Conservation (phyloP, 192 early-diverging fungal genomes). For the Diversispora eburnea region DNA sequence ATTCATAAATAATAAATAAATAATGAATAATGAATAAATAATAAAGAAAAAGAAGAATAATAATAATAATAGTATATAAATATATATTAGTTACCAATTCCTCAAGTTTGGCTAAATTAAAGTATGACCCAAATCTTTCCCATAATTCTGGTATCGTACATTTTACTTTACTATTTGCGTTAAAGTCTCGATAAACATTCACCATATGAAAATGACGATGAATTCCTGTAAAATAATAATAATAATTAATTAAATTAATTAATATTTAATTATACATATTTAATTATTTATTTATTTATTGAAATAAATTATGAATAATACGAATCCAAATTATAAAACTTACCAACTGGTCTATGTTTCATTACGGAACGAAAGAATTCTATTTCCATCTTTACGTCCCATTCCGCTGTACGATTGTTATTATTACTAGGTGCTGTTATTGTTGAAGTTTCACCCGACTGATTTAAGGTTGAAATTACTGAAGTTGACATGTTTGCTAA, state of each 20-base stretch:
- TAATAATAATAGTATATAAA: background rate
- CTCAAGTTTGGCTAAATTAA: slow-evolving; percentile 40
- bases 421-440: no score
- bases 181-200: slow-evolving; percentile 38
- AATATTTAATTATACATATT: background rate
- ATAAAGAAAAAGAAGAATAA: background rate
- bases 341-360: slow-evolving; percentile 46
- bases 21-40: no score
- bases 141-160: slow-evolving; percentile 42
- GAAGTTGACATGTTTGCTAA: no score
- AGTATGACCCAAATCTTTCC: slow-evolving; percentile 37
- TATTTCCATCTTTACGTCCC: slow-evolving; percentile 44
- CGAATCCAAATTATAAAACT: background rate
- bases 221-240: slow-evolving; percentile 32
- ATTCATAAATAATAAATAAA: background rate
- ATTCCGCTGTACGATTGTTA: slow-evolving; percentile 22
- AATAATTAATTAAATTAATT: background rate
- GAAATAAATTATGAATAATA: no score
- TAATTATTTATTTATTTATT: no score
- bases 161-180: slow-evolving; percentile 33
- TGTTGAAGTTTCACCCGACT: no score
- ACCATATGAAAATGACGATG: slow-evolving; percentile 50
- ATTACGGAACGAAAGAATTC: slow-evolving; percentile 42
- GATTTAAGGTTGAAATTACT: no score
- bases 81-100: slow-evolving; percentile 34